These are phyloP conservation scores for Zasmidium angulare DNA, from an alignment of 2,329 filamentous ascomycete genomes.

Conservation along the genomic window DNA sequence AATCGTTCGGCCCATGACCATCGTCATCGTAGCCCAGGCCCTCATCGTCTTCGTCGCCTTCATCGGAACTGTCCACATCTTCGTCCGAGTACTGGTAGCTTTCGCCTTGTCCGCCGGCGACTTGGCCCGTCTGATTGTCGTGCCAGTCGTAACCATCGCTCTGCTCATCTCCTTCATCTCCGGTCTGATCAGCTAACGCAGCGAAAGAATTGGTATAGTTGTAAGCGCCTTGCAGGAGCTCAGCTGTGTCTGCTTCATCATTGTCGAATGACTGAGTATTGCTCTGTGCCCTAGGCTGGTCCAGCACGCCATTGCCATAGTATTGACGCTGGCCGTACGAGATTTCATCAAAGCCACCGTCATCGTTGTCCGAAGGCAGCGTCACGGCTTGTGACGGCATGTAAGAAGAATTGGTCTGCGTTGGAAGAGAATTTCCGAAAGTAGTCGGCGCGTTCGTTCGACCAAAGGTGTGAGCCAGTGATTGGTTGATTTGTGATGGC, in stretches of 20 bases:
- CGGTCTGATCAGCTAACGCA: constrained; percentile 12
- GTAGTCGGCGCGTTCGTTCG: constrained; percentile 4
- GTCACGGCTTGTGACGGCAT: constrained; percentile 22
- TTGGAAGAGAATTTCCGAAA: constrained; percentile 8
- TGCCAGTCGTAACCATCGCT: background rate
- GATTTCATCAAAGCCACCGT: background rate
- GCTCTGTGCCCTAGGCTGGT: constrained; percentile 4
- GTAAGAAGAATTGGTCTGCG: constrained; percentile 18
- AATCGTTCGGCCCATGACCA: constrained; percentile 1
- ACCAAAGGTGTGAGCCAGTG: constrained; percentile 25
- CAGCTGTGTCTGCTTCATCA: background rate
- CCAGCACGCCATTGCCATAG: constrained; percentile 4
- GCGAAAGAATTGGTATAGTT: constrained; percentile 19
- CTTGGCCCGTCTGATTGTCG: constrained; percentile 2
- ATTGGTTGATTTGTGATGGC: constrained; percentile 22
- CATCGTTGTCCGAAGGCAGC: constrained; percentile 24
- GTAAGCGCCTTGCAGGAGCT: background rate
- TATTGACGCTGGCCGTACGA: background rate
- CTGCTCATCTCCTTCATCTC: constrained; percentile 19
- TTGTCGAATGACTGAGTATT: background rate
- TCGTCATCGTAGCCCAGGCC: constrained; percentile 5
- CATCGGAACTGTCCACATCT: constrained; percentile 19
- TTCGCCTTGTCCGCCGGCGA: constrained; percentile 4
- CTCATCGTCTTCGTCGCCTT: constrained; percentile 20
- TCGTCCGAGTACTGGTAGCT: constrained; percentile 19